Base-by-base conservation (phyloP, 2,329 filamentous ascomycete genomes). In the Pseudopithomyces maydicus region DNA sequence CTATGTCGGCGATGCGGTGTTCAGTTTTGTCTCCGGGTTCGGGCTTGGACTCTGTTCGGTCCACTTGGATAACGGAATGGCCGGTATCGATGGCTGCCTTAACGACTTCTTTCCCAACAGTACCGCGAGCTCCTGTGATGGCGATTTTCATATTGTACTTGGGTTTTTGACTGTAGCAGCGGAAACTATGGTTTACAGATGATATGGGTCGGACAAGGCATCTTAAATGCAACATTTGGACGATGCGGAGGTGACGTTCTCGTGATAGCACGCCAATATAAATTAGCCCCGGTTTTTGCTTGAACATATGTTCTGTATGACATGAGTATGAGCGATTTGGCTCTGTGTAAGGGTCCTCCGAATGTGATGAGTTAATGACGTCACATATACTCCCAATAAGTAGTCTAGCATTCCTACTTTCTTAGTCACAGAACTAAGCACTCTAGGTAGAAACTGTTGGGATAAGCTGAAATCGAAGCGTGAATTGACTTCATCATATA, bases 31-130 rank as follows among this genome's bases (percentile, higher is more conserved):
- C 62, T 3, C 67, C 71, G 8, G 65, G 66, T 22, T 74, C 68
- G 51, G 68, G 56, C 7, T 71, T 61, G 26, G 68, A 59, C 1
- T 70, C 60, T 2, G 72, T 71, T 12, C 71, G 69, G 54, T 78
- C 68, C 38, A 78, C 67, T 55, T 77, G 71, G 1, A 76, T 69
- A 2, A 69, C 76, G 14, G 64, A 35, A 57, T 76, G 69, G 42
- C 71, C 74, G 44, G 69, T 64, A 7, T 72, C 58, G 7, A 73
- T 65, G 52, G 67, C 72, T 7, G 69, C 54, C 58, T 73, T 69
- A 44, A 63, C 61, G 1, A 63, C 58, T n/a, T 55, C 50, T 29
- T 59, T 57, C 1, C 58, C 56, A 8, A 63, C 55, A 1, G 50
- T 61, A 32, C 58, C 58, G 12, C 56, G 47, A 26, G 61, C 55